phyloP scores from a whole-genome alignment of 2,329 filamentous ascomycete species.

The Aspergillus pseudoterreus region DNA sequence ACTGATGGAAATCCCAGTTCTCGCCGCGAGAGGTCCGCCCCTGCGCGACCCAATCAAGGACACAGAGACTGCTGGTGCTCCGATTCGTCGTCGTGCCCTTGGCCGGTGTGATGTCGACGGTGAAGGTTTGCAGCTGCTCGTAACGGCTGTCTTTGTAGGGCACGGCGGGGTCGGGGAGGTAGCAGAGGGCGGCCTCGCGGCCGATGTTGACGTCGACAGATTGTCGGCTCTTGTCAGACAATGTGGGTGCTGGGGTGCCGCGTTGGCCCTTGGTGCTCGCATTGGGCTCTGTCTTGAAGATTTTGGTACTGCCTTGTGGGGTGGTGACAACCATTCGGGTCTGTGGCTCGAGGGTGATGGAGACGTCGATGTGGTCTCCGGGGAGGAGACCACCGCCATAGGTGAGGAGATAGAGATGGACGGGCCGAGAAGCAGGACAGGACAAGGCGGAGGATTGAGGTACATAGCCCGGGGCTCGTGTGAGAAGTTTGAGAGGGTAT shows the following conservation, averaged over 20 bases:
- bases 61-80: conserved; percentile 59
- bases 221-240: conserved; percentile 45
- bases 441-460: conserved; percentile 43
- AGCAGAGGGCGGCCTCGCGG: conserved; percentile 52
- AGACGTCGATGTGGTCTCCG: conserved; percentile 75
- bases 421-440: conserved; percentile 47
- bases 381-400: conserved; percentile 92
- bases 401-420: conserved; percentile 83
- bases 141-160: conserved; percentile 84
- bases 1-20: conserved; percentile 77
- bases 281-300: conserved; percentile 70
- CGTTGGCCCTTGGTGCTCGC: conserved; percentile 22
- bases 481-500: conserved; percentile 91
- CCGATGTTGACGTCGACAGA: conserved; percentile 48
- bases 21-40: conserved; percentile 82
- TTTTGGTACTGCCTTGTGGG: conserved; percentile 80
- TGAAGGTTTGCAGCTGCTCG: conserved; percentile 77
- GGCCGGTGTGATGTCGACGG: conserved; percentile 45
- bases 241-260: conserved; percentile 36
- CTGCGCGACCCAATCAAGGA: conserved; percentile 92
- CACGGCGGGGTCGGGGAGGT: conserved; percentile 87
- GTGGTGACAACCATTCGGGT: conserved; percentile 64
- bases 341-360: conserved; percentile 59
- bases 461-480: conserved; percentile 64
- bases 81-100: conserved; percentile 24